Conservation (phyloP, 106 monocot species). For the Amphibolis antarctica region DNA sequence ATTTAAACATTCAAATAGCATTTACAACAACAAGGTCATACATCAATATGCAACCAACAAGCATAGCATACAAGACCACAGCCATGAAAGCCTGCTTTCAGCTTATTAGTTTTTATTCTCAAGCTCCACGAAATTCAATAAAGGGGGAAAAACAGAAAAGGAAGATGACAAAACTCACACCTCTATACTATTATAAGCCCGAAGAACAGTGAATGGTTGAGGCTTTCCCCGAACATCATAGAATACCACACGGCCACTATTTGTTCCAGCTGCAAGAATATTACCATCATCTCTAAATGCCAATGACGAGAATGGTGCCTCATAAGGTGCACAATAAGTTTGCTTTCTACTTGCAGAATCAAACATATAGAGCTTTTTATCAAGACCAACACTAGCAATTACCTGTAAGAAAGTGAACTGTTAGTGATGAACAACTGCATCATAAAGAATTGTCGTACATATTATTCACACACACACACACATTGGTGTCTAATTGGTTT, state of each 20-base stretch:
- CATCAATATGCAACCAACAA: not conserved
- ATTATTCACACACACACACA: no score
- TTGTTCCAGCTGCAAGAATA: slow-evolving; percentile 82
- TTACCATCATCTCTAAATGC: slow-evolving; percentile 81
- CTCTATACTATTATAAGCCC: slow-evolving; percentile 75
- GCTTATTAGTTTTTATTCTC: not conserved
- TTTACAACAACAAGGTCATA: not conserved
- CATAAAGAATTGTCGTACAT: no score
- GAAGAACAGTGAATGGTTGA: slow-evolving; percentile 71
- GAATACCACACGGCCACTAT: slow-evolving; percentile 73
- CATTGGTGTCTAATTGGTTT: no score
- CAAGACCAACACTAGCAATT: slow-evolving; percentile 83
- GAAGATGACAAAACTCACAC: slow-evolving; percentile 46
- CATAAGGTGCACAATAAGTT: slow-evolving; percentile 46
- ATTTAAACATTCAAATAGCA: no score
- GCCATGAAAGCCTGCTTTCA: not conserved
- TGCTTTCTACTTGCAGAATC: slow-evolving; percentile 56
- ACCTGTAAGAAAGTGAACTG: slow-evolving; percentile 27
- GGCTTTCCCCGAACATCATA: slow-evolving; percentile 88
- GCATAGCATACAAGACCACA: not conserved
- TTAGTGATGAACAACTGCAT: not conserved
- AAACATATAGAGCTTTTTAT: slow-evolving; percentile 77
- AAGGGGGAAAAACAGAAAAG: not conserved
- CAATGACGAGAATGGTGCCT: slow-evolving; percentile 77
- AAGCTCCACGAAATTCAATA: not conserved